A percentile compares a stretch with the other conserved stretches of the same genome.
These are phyloP conservation scores for Oropetium thomaeum DNA, from an alignment of 176 grass and related monocot genomes.

Conservation along the genomic window DNA sequence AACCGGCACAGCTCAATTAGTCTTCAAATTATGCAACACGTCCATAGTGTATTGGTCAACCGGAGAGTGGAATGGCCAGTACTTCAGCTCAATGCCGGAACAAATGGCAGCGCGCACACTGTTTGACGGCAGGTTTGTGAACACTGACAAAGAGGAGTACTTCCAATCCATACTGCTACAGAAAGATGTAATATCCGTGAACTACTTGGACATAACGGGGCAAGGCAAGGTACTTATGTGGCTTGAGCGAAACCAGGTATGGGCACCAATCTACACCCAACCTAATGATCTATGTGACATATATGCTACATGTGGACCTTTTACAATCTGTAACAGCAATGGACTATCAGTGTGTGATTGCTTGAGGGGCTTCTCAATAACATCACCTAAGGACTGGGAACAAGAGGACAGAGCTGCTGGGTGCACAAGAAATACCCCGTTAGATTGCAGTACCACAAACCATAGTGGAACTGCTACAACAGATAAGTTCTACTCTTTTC, in stretches of 20 bases:
- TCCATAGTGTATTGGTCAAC: conserved; percentile 26
- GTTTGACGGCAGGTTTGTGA: conserved; percentile 23
- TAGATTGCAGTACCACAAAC: conserved; percentile 35
- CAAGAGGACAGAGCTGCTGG: conserved; percentile 33
- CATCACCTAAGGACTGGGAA: conserved; percentile 36
- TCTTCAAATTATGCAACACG: conserved; percentile 25
- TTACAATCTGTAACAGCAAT: conserved; percentile 38
- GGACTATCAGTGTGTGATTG: conserved; percentile 22
- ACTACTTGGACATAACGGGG: conserved; percentile 25
- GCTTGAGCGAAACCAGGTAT: conserved; percentile 22
- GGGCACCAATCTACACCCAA: conserved; percentile 11
- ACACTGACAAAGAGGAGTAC: conserved; percentile 22
- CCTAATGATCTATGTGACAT: conserved; percentile 39
- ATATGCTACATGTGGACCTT: conserved; percentile 49
- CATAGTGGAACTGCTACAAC: not conserved
- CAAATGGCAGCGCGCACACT: not conserved
- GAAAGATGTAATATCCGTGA: not conserved
- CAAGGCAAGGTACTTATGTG: conserved; percentile 22
- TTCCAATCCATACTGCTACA: not conserved
- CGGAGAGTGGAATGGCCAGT: conserved; percentile 49
- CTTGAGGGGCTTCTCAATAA: conserved; percentile 39
- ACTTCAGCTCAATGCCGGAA: conserved; percentile 41
- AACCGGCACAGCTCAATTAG: not conserved
- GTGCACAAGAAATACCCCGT: conserved; percentile 41
- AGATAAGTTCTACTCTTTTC: conserved; percentile 43